Conservation (phyloP, 306 rosid genomes). For the Vigna hirtella region DNA sequence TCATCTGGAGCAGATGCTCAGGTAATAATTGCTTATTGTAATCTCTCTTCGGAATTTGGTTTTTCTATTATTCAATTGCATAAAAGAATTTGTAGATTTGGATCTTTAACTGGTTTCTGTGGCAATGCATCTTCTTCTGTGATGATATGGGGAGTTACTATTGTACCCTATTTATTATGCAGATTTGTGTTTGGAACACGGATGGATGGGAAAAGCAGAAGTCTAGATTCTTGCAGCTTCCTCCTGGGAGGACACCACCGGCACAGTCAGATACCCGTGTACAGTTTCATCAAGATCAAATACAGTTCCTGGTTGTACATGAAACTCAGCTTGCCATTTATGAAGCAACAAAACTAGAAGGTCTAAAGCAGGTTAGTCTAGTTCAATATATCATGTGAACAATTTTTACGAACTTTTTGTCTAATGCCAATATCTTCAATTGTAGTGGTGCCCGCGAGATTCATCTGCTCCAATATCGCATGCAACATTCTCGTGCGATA, state of each 20-base stretch:
- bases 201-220: slow-evolving; percentile 98
- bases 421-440: slow-evolving; percentile 27
- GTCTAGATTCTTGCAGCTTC: slow-evolving; percentile 81
- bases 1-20: slow-evolving; percentile 71
- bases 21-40: slow-evolving; percentile 53
- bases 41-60: slow-evolving; percentile 1
- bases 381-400: neutral
- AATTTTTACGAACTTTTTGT: neutral
- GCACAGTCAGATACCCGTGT: slow-evolving; percentile 85
- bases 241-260: slow-evolving; percentile 79
- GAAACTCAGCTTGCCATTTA: slow-evolving; percentile 95
- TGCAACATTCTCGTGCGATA: slow-evolving; percentile 93
- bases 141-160: slow-evolving; percentile 32
- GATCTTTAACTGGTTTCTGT: neutral
- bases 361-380: slow-evolving; percentile 74
- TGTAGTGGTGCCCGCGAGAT: slow-evolving; percentile 75
- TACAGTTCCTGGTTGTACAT: slow-evolving; percentile 84
- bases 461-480: slow-evolving; percentile 86
- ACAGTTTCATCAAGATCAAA: slow-evolving; percentile 95
- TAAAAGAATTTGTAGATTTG: neutral
- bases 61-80: slow-evolving; percentile 31
- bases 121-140: neutral
- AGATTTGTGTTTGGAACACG: slow-evolving; percentile 91
- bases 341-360: slow-evolving; percentile 84
- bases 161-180: slow-evolving; percentile 35